phyloP scores from a whole-genome alignment of 2,329 filamentous ascomycete species.

The Parastagonospora nodorum region DNA sequence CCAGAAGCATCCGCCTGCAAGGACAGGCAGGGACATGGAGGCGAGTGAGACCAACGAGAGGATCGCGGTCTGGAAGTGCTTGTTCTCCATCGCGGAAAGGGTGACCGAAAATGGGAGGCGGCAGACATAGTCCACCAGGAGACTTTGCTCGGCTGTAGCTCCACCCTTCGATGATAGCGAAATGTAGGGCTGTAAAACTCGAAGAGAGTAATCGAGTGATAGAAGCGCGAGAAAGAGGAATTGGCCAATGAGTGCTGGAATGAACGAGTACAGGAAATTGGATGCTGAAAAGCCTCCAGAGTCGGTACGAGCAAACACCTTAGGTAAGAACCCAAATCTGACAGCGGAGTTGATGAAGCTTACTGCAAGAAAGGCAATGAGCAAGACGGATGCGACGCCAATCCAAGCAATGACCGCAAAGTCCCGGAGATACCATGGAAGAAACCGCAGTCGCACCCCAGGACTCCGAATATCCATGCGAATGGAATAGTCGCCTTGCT shows the following conservation, averaged over 20 bases:
- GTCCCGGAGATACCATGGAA: conserved; percentile 77
- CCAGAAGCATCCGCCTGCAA: conserved; percentile 75
- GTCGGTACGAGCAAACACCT: conserved; percentile 65
- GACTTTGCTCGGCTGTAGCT: conserved; percentile 64
- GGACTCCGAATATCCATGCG: conserved; percentile 59
- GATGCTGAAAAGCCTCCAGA: conserved; percentile 75
- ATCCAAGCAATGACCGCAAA: conserved; percentile 69
- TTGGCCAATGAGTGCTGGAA: conserved; percentile 71
- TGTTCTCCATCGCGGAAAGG: conserved; percentile 62
- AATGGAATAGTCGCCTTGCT: conserved; percentile 48
- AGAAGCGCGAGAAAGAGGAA: conserved; percentile 70
- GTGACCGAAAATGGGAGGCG: conserved; percentile 67
- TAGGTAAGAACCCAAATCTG: conserved; percentile 71
- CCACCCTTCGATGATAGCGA: conserved; percentile 65
- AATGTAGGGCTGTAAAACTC: conserved; percentile 72
- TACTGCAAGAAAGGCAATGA: conserved; percentile 66
- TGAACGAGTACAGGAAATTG: conserved; percentile 84
- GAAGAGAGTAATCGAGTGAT: conserved; percentile 67
- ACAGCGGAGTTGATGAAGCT: conserved; percentile 76
- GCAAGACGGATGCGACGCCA: conserved; percentile 46
- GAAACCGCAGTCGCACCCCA: conserved; percentile 66
- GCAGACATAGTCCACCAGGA: conserved; percentile 73
- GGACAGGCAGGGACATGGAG: conserved; percentile 67
- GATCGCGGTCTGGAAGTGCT: conserved; percentile 69
- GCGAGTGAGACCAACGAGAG: conserved; percentile 64